Conservation (phyloP, 2,329 filamentous ascomycete species). For the Scedosporium apiospermum region DNA sequence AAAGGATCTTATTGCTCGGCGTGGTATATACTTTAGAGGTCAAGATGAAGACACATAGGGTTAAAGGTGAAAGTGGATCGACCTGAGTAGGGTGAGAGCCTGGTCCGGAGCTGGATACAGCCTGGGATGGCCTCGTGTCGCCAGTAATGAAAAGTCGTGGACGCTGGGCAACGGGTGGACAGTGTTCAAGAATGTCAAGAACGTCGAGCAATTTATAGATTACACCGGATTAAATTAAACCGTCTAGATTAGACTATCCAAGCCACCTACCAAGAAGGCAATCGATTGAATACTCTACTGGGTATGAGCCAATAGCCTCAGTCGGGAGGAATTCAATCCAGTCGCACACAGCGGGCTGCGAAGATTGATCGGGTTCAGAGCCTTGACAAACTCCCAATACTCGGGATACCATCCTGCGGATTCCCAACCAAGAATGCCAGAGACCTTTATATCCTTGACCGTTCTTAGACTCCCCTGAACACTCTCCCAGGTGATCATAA, state of each 20-base stretch:
- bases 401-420: constrained; percentile 22
- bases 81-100: no score
- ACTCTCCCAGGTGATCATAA: constrained; percentile 22
- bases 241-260: not conserved
- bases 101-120: no score
- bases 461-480: constrained; percentile 21
- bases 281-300: not conserved
- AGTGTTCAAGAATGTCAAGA: no score
- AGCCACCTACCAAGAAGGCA: not conserved
- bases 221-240: no score
- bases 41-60: no score
- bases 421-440: constrained; percentile 52
- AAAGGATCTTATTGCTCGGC: no score
- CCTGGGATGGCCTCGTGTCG: no score
- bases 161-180: no score
- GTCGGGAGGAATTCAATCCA: not conserved
- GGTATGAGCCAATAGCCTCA: not conserved
- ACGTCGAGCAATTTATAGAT: no score
- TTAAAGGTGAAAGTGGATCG: no score
- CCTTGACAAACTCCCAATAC: constrained; percentile 23
- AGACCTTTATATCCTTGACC: constrained; percentile 18
- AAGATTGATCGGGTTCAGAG: not conserved
- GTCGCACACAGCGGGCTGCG: not conserved
- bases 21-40: no score
- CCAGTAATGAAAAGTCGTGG: no score